These are phyloP conservation scores for Leishmania tarentolae DNA, from an alignment of 208 protist genomes.

Conservation along the genomic window DNA sequence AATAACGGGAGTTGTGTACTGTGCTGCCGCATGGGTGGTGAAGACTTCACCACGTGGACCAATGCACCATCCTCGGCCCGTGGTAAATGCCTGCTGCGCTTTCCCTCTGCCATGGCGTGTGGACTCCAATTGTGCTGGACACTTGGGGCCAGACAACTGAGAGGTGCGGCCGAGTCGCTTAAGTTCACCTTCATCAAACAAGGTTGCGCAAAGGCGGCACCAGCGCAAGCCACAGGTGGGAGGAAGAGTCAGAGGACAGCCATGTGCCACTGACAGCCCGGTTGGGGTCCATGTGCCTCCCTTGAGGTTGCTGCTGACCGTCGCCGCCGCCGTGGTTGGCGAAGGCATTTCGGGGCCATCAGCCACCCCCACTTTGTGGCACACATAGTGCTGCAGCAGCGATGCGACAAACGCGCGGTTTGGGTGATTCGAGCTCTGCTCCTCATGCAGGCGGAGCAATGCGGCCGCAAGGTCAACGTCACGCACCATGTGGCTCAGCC, in stretches of 20 bases:
- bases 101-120: background rate
- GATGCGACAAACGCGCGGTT: constrained; percentile 69
- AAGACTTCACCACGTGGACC: constrained; percentile 68
- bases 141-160: constrained; percentile 22
- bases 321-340: too few relatives aligned
- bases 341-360: background rate
- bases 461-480: constrained; percentile 51
- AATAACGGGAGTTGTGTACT: constrained; percentile 19
- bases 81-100: background rate
- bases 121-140: constrained; percentile 8
- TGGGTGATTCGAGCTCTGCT: constrained; percentile 25
- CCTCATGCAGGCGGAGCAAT: constrained; percentile 55
- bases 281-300: background rate
- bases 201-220: constrained; percentile 62
- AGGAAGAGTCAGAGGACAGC: constrained; percentile 3
- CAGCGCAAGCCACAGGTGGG: constrained; percentile 43
- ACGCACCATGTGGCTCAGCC: constrained; percentile 46
- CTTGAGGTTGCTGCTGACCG: background rate
- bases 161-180: constrained; percentile 34
- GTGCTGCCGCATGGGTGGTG: constrained; percentile 52
- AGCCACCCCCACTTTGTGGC: constrained; percentile 19
- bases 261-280: background rate
- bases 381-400: constrained; percentile 58
- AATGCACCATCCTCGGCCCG: constrained; percentile 16
- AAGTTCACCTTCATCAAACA: constrained; percentile 57